A percentile compares a stretch with the other conserved stretches of the same genome.
phyloP scores from a whole-genome alignment of 352 stramenopile species.

The Phytopythium cucurbitacearum region DNA sequence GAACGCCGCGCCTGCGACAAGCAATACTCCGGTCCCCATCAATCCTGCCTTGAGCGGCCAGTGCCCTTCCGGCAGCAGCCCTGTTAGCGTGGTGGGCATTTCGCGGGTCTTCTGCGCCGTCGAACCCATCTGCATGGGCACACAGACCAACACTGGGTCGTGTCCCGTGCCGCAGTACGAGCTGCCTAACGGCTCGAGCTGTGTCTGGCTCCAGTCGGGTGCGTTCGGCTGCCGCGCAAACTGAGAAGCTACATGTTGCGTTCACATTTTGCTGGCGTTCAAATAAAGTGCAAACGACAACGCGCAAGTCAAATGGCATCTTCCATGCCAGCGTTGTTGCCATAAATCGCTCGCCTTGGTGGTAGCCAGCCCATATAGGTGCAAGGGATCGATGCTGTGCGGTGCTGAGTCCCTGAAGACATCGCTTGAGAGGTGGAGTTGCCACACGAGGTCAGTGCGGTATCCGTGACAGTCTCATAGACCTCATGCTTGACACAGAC shows the following conservation, averaged over 20 bases:
- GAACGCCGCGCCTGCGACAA: background rate
- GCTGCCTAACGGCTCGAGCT: constrained; percentile 36
- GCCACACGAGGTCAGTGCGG: too few species aligned
- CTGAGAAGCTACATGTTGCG: background rate
- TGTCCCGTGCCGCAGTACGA: constrained; percentile 32
- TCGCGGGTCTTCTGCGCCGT: constrained; percentile 33
- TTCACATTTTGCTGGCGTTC: too few species aligned
- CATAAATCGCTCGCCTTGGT: too few species aligned
- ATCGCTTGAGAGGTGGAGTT: too few species aligned
- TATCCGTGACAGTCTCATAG: too few species aligned
- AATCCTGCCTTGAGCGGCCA: background rate
- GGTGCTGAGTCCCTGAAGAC: too few species aligned
- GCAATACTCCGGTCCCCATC: constrained; percentile 1
- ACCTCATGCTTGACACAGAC: too few species aligned
- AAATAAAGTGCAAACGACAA: too few species aligned
- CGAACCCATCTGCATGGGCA: constrained; percentile 22
- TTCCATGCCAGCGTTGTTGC: too few species aligned
- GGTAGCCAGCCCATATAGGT: too few species aligned
- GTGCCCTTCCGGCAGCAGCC: constrained; percentile 3
- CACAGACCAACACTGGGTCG: constrained; percentile 24
- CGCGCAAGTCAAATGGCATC: too few species aligned
- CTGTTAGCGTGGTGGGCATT: constrained; percentile 32
- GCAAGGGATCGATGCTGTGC: too few species aligned
- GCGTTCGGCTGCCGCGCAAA: constrained; percentile 43
- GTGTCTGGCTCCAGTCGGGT: constrained; percentile 29